These are phyloP conservation scores for Vitellaria paradoxa DNA, from an alignment of 179 eudicot species.

Conservation along the genomic window DNA sequence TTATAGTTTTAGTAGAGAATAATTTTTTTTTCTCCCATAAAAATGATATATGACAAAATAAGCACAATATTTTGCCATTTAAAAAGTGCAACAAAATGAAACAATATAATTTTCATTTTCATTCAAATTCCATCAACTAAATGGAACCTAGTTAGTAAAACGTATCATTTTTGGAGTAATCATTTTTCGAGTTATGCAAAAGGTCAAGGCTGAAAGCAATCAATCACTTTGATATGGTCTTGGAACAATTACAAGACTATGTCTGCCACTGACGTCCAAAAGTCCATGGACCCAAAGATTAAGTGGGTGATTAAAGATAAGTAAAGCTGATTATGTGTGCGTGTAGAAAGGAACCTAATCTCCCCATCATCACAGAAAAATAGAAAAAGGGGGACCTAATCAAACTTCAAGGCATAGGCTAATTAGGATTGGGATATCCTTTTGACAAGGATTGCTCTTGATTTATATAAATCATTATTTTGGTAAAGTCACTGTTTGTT, in stretches of 20 bases:
- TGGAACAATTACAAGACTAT: not conserved
- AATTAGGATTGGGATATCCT: not conserved
- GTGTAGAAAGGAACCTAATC: not conserved
- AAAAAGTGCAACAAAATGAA: too few relatives aligned
- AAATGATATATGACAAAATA: too few relatives aligned
- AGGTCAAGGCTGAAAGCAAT: not conserved
- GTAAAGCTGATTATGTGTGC: not conserved
- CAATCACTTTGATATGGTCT: slow-evolving; percentile 4
- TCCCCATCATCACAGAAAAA: not conserved
- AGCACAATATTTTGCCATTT: too few relatives aligned
- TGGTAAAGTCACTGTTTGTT: not conserved
- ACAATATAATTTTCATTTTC: too few relatives aligned
- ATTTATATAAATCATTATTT: not conserved
- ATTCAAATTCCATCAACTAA: too few relatives aligned
- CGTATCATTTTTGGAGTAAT: not conserved
- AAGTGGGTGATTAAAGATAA: slow-evolving; percentile 12
- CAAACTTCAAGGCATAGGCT: not conserved
- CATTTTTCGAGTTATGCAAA: not conserved
- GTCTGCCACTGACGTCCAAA: slow-evolving; percentile 8
- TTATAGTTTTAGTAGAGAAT: too few relatives aligned
- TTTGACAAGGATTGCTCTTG: not conserved
- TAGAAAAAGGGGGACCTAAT: not conserved
- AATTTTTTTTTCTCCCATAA: too few relatives aligned
- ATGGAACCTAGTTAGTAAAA: not conserved
- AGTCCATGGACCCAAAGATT: not conserved